These are phyloP conservation scores for Pestalotiopsis sp. DNA, from an alignment of 2,329 filamentous ascomycete genomes.

Conservation along the genomic window DNA sequence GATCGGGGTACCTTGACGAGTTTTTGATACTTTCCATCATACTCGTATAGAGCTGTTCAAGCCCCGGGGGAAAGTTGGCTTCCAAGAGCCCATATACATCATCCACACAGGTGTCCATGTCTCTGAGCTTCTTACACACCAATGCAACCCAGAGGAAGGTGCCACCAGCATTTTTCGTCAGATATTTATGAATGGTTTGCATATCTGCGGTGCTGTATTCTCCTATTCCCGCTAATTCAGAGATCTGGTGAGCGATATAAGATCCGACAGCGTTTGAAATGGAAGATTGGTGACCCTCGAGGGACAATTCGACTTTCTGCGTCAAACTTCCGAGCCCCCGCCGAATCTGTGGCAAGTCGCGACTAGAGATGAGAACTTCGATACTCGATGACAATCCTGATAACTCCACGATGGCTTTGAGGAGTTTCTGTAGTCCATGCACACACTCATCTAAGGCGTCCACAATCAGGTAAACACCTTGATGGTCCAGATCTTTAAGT, in stretches of 20 bases:
- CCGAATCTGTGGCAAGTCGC: slow-evolving; percentile 38
- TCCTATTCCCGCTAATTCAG: neutral
- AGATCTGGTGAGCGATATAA: slow-evolving; percentile 38
- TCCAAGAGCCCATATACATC: neutral
- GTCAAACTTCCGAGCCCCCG: slow-evolving; percentile 20
- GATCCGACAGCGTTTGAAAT: slow-evolving; percentile 34
- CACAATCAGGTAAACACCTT: slow-evolving; percentile 36
- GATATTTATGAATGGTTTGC: neutral
- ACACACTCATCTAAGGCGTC: slow-evolving; percentile 49
- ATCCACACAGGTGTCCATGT: slow-evolving; percentile 16
- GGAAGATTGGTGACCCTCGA: slow-evolving; percentile 36
- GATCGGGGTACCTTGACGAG: slow-evolving; percentile 23
- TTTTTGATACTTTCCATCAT: slow-evolving; percentile 36
- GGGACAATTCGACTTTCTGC: slow-evolving; percentile 28
- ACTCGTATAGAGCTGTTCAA: slow-evolving; percentile 35
- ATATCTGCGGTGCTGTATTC: neutral
- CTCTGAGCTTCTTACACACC: slow-evolving; percentile 33
- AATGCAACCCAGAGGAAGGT: slow-evolving; percentile 47
- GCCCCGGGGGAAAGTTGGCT: slow-evolving; percentile 30
- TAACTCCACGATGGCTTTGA: slow-evolving; percentile 33
- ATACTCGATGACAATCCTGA: slow-evolving; percentile 37
- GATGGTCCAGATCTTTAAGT: slow-evolving; percentile 34
- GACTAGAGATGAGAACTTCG: slow-evolving; percentile 37
- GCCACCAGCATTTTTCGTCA: slow-evolving; percentile 29
- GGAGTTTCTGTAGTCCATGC: slow-evolving; percentile 27